Evolutionary conservation across 306 rosid genomes (phyloP).

Genomic region (Elaeagnus macrophylla): DNA sequence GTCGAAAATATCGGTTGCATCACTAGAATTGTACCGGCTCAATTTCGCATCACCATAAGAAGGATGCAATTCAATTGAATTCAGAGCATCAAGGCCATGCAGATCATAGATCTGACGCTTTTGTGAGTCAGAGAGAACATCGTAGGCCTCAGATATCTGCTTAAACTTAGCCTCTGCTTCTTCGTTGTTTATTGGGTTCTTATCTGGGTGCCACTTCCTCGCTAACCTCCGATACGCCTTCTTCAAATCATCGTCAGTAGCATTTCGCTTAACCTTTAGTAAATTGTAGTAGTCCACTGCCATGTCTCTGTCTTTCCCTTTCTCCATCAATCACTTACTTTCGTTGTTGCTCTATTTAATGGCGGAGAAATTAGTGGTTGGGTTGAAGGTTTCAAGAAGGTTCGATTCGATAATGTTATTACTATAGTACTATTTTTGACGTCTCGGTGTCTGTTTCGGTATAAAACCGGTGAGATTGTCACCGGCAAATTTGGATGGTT

Average conservation of each 20-base stretch:
- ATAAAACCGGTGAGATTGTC: too few species aligned
- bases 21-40: slow-evolving; percentile 25
- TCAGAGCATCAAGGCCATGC: slow-evolving; percentile 52
- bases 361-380: too few species aligned
- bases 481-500: too few species aligned
- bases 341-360: too few species aligned
- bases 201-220: slow-evolving; percentile 75
- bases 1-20: slow-evolving; percentile 32
- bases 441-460: too few species aligned
- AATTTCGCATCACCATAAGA: neutral
- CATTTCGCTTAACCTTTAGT: slow-evolving; percentile 53
- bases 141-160: slow-evolving; percentile 64
- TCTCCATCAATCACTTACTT: too few species aligned
- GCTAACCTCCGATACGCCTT: slow-evolving; percentile 59
- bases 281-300: slow-evolving; percentile 61
- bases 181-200: slow-evolving; percentile 41
- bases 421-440: too few species aligned
- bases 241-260: slow-evolving; percentile 60
- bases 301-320: slow-evolving; percentile 21
- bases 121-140: slow-evolving; percentile 58
- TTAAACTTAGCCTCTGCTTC: slow-evolving; percentile 69
- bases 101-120: slow-evolving; percentile 79
- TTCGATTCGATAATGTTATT: too few species aligned
- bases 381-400: too few species aligned
- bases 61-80: slow-evolving; percentile 20